Percentiles rank a stretch among this genome's conserved stretches.
Evolutionary conservation across 2,329 filamentous ascomycete genomes (phyloP).

Genomic region (Hypoxylon sp.): DNA sequence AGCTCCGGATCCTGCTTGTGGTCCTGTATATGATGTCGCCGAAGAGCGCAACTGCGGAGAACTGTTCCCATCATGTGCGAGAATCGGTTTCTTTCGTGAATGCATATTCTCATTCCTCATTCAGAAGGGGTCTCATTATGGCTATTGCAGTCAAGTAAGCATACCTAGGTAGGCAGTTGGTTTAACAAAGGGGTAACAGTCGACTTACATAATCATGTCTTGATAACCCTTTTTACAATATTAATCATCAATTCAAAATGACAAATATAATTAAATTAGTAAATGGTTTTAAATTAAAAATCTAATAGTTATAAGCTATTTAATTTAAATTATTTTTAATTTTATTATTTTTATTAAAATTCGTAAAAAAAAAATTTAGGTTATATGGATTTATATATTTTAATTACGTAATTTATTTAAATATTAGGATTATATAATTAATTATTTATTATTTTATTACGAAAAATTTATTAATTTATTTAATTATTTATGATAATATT

Average conservation of each 20-base stretch:
- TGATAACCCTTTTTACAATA: not conserved
- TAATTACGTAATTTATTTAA: conserved; percentile 12
- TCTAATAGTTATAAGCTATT: not conserved
- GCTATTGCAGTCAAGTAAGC: not conserved
- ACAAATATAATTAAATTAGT: not conserved
- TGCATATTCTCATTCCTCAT: not conserved
- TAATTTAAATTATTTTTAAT: not conserved
- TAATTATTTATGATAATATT: not conserved
- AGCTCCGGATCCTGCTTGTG: conserved; percentile 9
- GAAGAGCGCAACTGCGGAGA: not conserved
- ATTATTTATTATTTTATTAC: conserved; percentile 12
- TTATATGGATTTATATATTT: not conserved
- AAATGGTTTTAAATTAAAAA: not conserved
- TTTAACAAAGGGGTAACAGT: not conserved
- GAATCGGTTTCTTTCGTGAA: not conserved
- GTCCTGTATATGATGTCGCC: conserved; percentile 7
- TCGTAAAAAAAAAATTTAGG: not conserved
- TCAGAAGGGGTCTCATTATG: not conserved
- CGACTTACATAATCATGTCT: not conserved
- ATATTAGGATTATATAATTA: conserved; percentile 5
- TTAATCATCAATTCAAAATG: not conserved
- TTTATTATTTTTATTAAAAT: not conserved
- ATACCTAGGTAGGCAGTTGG: too few relatives aligned
- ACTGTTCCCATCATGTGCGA: not conserved
- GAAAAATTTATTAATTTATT: not conserved